Conservation (phyloP, 2,329 filamentous ascomycete species). For the Aspergillus candidus region DNA sequence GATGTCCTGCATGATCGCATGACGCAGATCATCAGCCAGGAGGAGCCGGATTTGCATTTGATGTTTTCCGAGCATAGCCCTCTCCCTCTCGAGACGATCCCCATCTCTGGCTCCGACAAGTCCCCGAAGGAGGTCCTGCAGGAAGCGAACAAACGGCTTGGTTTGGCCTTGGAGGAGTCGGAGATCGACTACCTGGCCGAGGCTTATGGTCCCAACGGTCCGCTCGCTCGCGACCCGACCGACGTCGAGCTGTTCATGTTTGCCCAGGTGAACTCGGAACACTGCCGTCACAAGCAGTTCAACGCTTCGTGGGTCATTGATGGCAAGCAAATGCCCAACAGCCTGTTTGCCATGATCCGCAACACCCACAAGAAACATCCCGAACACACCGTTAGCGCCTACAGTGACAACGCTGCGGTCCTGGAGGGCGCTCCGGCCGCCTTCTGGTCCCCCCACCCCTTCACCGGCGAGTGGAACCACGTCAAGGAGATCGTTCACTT, state of each 20-base stretch:
- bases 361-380: conserved; percentile 81
- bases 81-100: conserved; percentile 64
- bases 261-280: conserved; percentile 97
- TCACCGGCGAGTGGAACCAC: conserved; percentile 80
- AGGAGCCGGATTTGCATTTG: conserved; percentile 60
- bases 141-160: conserved; percentile 75
- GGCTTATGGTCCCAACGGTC: conserved; percentile 61
- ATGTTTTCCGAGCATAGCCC: conserved; percentile 72
- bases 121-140: conserved; percentile 67
- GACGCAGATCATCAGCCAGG: conserved; percentile 73
- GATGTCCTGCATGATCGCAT: conserved; percentile 84
- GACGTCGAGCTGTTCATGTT: conserved; percentile 99
- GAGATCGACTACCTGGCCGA: conserved; percentile 95
- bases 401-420: conserved; percentile 97
- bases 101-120: conserved; percentile 60
- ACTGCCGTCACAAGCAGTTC: conserved; percentile 85
- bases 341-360: conserved; percentile 90
- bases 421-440: conserved; percentile 64
- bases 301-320: conserved; percentile 96
- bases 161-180: conserved; percentile 76
- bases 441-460: conserved; percentile 82
- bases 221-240: conserved; percentile 59
- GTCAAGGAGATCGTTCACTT: conserved; percentile 83
- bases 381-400: conserved; percentile 83
- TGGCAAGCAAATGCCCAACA: conserved; percentile 69